Base-by-base conservation (phyloP, 164 flowering plant species). In the Liriodendron chinense region DNA sequence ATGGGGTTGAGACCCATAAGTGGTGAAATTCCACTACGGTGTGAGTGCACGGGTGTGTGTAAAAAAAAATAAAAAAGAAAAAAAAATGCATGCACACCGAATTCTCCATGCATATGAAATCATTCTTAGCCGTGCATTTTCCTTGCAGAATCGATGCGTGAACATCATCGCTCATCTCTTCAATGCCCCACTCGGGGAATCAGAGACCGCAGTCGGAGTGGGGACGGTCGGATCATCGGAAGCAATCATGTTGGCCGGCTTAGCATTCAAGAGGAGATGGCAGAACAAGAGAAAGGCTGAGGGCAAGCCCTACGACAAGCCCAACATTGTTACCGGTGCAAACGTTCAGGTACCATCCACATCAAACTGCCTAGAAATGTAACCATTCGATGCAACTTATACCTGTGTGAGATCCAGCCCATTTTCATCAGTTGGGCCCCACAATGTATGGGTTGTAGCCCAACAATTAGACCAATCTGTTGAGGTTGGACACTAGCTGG, bases 201-300 rank as follows among this genome's bases (percentile, higher is more conserved):
- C 80, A 1, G 87, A 85, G 72, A 23, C 84, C 0, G 87, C 82
- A 0, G 76, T 81, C 0, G 87, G 87, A 21, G 87, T 85, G 5
- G 87, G 87, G 14, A 81, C 85, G 7, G 87, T 85, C 1, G 87
- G 87, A 0, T 85, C 87, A n/a, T 85, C 87, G 0, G 87, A 85
- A 68, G 87, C 87, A 2, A 85, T 85, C 72, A 85, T 85, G 85
- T 68, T 83, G 63, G 87, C 87, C 1, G 87, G 87, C 23, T 68
- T 85, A 1, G 87, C 87, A 21, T 83, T 85, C 84, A 85, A 85
- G 82, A 76, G 85, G 61, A 81, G 57, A 28, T 85, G 87, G 87
- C 85, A 83, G 70, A 85, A 85, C 83, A 83, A 78, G 79, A 73
- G 78, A 67, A 83, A 75, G 66, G 87, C 82, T 10, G 72, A 76